Evolutionary conservation across 345 rosid genomes (phyloP).

Genomic region (Sapria himalayana): DNA sequence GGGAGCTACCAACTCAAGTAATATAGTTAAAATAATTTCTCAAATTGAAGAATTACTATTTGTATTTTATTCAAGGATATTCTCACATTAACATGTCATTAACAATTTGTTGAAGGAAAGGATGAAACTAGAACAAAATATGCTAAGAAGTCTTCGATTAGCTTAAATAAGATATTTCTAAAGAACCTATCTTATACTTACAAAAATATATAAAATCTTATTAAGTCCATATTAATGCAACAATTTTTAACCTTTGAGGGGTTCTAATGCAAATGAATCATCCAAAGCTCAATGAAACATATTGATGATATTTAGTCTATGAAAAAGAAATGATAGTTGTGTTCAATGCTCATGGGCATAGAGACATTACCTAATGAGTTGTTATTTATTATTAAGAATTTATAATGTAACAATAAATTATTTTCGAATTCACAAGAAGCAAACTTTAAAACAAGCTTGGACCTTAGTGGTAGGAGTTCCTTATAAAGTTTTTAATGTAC

Average conservation of each 20-base stretch:
- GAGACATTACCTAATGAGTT: neutral
- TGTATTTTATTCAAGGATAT: neutral
- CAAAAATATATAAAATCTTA: no score
- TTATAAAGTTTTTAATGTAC: neutral
- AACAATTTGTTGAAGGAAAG: neutral
- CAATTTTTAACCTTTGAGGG: neutral
- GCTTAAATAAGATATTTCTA: no score
- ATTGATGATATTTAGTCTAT: neutral
- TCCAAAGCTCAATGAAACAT: neutral
- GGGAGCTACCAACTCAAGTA: neutral
- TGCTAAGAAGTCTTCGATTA: neutral
- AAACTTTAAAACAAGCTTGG: neutral
- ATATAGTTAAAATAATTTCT: neutral
- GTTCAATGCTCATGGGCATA: neutral
- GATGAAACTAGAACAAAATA: neutral
- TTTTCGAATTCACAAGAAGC: neutral
- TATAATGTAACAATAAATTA: neutral
- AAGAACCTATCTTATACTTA: no score
- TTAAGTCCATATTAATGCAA: neutral
- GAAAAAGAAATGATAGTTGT: neutral
- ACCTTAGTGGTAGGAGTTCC: neutral
- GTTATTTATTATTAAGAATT: neutral
- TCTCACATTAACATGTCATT: fast-evolving
- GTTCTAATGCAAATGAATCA: neutral
- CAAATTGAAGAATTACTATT: neutral